Conservation (phyloP, 495 filamentous ascomycete species). For the Echria macrotheca region DNA sequence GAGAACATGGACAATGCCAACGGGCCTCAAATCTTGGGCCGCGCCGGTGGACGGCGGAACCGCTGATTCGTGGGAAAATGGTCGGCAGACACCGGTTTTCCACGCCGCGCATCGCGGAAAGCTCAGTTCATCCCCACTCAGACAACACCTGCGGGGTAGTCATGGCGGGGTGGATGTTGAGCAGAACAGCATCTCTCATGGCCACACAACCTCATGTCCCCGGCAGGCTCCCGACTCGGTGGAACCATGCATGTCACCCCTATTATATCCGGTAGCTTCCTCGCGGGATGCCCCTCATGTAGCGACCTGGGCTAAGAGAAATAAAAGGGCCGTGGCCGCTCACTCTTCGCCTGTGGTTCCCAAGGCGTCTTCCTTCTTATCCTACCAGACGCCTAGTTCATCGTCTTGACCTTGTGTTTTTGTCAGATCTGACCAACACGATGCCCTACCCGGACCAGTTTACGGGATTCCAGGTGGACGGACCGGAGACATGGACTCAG, state of each 20-base stretch:
- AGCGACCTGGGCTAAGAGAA: background rate
- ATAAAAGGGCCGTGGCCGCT: slow-evolving; percentile 11
- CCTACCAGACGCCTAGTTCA: no score
- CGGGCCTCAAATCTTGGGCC: no score
- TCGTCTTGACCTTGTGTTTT: no score
- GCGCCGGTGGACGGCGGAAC: no score
- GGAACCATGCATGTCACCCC: no score
- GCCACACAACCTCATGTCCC: no score
- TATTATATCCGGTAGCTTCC: no score
- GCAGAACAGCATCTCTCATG: no score
- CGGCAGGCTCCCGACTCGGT: background rate
- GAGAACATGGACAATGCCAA: no score
- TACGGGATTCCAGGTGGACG: slow-evolving; percentile 52
- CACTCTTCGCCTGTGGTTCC: background rate
- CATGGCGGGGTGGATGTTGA: slow-evolving; percentile 21
- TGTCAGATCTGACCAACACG: no score
- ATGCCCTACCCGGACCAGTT: slow-evolving; percentile 38
- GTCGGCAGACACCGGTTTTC: slow-evolving; percentile 2
- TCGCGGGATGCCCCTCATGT: slow-evolving; percentile 2
- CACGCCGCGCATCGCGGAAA: slow-evolving; percentile 1
- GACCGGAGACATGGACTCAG: slow-evolving; percentile 44
- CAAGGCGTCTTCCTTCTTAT: background rate
- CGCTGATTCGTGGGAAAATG: slow-evolving; percentile 9
- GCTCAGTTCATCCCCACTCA: background rate
- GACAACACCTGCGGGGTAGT: slow-evolving; percentile 12